Percentiles rank a stretch among this genome's conserved stretches.
phyloP scores from a whole-genome alignment of 257 asterid species.

The Cruciata laevipes region DNA sequence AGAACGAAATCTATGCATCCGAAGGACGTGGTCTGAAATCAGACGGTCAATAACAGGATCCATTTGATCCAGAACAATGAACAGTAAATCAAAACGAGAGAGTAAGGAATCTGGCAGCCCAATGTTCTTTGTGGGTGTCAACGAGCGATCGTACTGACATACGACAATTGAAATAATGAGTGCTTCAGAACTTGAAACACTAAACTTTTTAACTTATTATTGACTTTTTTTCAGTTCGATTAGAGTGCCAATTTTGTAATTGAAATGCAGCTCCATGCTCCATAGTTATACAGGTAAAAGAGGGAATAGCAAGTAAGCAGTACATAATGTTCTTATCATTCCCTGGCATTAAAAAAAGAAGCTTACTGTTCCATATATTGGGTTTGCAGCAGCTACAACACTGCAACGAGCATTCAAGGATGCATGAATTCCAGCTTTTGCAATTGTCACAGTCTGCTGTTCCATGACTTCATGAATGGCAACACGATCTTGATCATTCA shows the following conservation, averaged over 20 bases:
- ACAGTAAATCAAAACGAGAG: conserved; percentile 92
- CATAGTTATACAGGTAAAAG: neutral
- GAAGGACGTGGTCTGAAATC: conserved; percentile 84
- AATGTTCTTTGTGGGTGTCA: conserved; percentile 92
- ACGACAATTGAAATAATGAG: conserved; percentile 12
- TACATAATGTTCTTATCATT: neutral
- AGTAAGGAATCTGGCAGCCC: conserved; percentile 98
- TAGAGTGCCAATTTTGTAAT: neutral
- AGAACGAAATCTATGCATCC: conserved; percentile 82
- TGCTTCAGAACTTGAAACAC: neutral
- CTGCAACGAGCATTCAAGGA: conserved; percentile 98
- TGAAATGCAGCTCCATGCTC: neutral
- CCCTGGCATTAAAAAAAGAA: conserved; percentile 12
- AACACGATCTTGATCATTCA: conserved; percentile 97
- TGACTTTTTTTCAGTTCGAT: neutral
- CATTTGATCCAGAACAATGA: conserved; percentile 99
- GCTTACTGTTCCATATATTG: conserved; percentile 97
- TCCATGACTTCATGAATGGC: conserved; percentile 99
- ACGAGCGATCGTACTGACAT: conserved; percentile 83
- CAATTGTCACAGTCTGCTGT: conserved; percentile 97
- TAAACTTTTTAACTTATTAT: neutral
- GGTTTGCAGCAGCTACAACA: conserved; percentile 99
- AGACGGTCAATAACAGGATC: conserved; percentile 83
- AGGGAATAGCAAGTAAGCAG: neutral
- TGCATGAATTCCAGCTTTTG: conserved; percentile 98